Conservation (phyloP, 495 filamentous ascomycete genomes). For the Xylaria sp. region DNA sequence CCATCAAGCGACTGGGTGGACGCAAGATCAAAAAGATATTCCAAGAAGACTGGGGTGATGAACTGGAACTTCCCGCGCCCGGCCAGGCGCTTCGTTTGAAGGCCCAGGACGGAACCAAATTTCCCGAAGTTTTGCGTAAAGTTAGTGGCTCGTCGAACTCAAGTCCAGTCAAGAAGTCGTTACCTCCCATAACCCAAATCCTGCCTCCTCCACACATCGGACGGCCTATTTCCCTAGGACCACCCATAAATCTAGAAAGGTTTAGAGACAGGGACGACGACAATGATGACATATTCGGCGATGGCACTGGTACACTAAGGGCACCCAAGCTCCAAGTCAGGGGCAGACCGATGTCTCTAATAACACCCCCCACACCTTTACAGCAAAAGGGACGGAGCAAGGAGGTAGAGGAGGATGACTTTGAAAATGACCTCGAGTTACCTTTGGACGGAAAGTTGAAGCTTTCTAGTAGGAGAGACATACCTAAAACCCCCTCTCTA, state of each 20-base stretch:
- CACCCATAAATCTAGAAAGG: conserved; percentile 60
- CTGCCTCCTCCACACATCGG: conserved; percentile 26
- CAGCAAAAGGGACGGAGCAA: conserved; percentile 36
- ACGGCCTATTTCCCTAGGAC: conserved; percentile 35
- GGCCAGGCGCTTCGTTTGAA: conserved; percentile 70
- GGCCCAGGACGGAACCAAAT: conserved; percentile 61
- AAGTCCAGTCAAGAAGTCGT: conserved; percentile 51
- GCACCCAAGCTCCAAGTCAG: conserved; percentile 63
- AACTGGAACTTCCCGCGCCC: conserved; percentile 77
- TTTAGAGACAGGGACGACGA: conserved; percentile 67
- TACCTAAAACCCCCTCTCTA: conserved; percentile 61
- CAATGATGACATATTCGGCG: conserved; percentile 66
- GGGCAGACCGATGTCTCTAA: conserved; percentile 60
- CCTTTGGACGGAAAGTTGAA: conserved; percentile 65
- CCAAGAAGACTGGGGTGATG: conserved; percentile 86
- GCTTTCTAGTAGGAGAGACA: conserved; percentile 65
- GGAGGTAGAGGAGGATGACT: conserved; percentile 62
- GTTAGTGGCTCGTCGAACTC: conserved; percentile 57
- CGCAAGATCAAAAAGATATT: conserved; percentile 77
- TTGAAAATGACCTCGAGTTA: conserved; percentile 80
- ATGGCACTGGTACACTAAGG: conserved; percentile 71
- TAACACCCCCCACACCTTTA: conserved; percentile 62
- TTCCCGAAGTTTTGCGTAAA: conserved; percentile 72
- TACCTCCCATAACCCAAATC: conserved; percentile 31
- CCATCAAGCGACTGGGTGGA: conserved; percentile 89